Percentiles rank a stretch among this genome's conserved stretches.
Evolutionary conservation across 768 basidiomycete species (phyloP).

Genomic region (Suillus placidus): DNA sequence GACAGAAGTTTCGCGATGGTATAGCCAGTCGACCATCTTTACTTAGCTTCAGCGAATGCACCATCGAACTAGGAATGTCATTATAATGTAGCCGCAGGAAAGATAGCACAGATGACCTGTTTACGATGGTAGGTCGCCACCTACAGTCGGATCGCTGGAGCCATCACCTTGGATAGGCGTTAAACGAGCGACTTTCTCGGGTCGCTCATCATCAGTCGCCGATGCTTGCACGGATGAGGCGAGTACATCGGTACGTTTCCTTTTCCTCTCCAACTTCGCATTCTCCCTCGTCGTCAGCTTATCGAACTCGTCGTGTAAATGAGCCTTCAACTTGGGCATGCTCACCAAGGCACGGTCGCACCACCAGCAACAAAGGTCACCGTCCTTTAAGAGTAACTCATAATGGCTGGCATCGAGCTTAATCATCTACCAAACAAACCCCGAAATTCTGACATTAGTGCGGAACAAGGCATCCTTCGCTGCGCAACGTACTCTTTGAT

Average conservation of each 20-base stretch:
- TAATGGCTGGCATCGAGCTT: conserved; percentile 53
- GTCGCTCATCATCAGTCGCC: background rate
- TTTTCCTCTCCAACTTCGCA: conserved; percentile 43
- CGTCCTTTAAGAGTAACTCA: conserved; percentile 67
- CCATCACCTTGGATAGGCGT: background rate
- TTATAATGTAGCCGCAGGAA: background rate
- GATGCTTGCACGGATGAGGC: background rate
- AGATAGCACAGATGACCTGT: background rate
- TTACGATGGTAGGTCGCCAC: background rate
- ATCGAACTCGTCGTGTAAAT: conserved; percentile 77
- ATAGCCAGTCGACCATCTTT: background rate
- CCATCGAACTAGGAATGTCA: background rate
- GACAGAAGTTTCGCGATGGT: background rate
- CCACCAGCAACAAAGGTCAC: conserved; percentile 65
- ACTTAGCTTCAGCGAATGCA: background rate
- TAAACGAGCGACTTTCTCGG: background rate
- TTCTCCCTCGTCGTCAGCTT: conserved; percentile 47
- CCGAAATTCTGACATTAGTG: conserved; percentile 5
- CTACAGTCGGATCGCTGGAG: background rate
- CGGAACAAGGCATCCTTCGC: background rate
- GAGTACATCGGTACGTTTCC: conserved; percentile 36
- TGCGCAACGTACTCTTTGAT: conserved; percentile 44
- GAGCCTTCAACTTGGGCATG: conserved; percentile 73
- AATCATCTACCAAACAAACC: conserved; percentile 49
- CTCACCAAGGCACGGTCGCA: conserved; percentile 67